Base-by-base conservation (phyloP, 2,329 filamentous ascomycete species). In the Fusarium oligoseptatum region DNA sequence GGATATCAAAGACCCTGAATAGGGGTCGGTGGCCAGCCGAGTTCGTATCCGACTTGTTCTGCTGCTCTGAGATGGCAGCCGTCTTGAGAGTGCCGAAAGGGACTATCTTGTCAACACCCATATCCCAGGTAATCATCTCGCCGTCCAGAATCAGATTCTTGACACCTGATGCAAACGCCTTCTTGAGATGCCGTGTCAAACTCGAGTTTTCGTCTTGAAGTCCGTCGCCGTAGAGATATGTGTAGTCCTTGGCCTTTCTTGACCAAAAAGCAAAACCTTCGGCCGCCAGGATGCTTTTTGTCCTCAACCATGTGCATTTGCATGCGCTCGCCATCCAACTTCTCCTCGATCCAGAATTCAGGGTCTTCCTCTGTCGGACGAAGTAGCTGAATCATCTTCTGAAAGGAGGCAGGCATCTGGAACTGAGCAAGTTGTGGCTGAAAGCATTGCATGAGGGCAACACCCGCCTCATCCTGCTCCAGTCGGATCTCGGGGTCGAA, bases 91-190 rank as follows among this genome's bases (percentile, higher is more conserved):
- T 97, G 9, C 97, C 97, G 81, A 99, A 99, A 0, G 93, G 91
- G 17, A 97, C 93, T 62, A 97, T 93, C 65, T 93, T 93, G 83
- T 98, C 93, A 60, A 93, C 87, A 52, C 92, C 91, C 70, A 95
- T 94, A 80, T 98, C 95, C 97, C 97, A 99, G 1, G 95, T 98
- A 67, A 99, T 95, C 97, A 99, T 99, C 82, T 99, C 97, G 11
- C 97, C 97, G 78, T 99, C 97, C 0, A 99, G 87, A 60, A 99
- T 98, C 74, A 98, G 88, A 79, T 94, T 98, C 17, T 92, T 88
- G 1, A 98, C 95, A 2, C 92, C 92, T 1, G 91, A 85, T 3
- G 91, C 87, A 81, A 99, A 98, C 0, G 94, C 95, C 45, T 91
- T 87, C 62, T 90, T 90, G 22, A 98, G 86, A 80, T 97, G 92